Percentiles rank a stretch among this genome's conserved stretches.
Evolutionary conservation across 371 early-diverging fungal species (phyloP).

Genomic region (Lichtheimia hyalospora): DNA sequence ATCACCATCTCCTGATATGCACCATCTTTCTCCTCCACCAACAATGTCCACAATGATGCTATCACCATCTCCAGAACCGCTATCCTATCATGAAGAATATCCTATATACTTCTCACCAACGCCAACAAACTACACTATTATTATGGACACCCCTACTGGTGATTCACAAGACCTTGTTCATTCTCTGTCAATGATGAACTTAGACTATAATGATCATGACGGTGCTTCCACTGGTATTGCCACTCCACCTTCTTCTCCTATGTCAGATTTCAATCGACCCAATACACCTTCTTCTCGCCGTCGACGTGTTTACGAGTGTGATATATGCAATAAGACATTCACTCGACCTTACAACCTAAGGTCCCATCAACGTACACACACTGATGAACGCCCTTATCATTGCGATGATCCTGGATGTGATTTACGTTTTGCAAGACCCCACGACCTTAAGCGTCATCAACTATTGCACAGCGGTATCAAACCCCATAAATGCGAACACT

Average conservation of each 20-base stretch:
- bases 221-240: too few relatives aligned
- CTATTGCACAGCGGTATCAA: conserved; percentile 64
- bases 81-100: not conserved
- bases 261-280: not conserved
- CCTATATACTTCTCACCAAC: not conserved
- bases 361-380: conserved; percentile 72
- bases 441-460: conserved; percentile 76
- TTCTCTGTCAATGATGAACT: not conserved
- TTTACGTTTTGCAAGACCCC: conserved; percentile 72
- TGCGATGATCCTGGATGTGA: conserved; percentile 52
- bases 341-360: conserved; percentile 76
- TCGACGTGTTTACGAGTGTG: conserved; percentile 2
- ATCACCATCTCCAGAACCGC: not conserved
- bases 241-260: not conserved
- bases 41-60: not conserved
- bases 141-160: not conserved
- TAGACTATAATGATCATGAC: not conserved
- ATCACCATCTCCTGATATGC: not conserved
- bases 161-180: not conserved
- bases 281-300: not conserved
- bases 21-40: not conserved
- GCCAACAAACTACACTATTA: not conserved
- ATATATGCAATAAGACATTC: conserved; percentile 64
- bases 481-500: conserved; percentile 58
- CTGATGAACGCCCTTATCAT: conserved; percentile 68